Evolutionary conservation across 2,329 filamentous ascomycete species (phyloP), one percentile per base, ranked within the genome.

Genomic region (Coniochaeta sp.): DNA sequence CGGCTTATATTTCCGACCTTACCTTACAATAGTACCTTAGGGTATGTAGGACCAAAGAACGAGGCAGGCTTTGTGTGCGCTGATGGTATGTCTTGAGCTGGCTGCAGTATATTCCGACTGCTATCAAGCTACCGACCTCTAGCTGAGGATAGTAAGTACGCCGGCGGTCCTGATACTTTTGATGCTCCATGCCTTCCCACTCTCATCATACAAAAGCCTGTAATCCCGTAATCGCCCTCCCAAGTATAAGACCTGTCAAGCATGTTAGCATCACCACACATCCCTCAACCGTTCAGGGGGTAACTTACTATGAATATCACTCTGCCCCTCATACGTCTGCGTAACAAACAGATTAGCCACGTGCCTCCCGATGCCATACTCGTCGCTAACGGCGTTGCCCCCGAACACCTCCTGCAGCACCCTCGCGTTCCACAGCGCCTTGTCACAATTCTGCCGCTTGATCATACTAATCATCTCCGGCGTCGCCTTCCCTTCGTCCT

Each of bases 381-480:
- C 94, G 62, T 99, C 94, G 64, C 91, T 96, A 48, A 94, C 90
- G n/a, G 94, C 94, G 65, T 99, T 99, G 27, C 94, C 94, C 53
- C 94, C 94, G 72, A 99, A 96, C 20, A 99, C 82, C 73, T 99
- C 94, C 70, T 99, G 94, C 55, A 99, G 74, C 65, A 78, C 74
- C 58, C 94, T 79, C 18, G 91, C 84, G 58, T 92, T 91, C 27
- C 81, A 74, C 61, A 99, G 74, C 14, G 94, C 94, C 50, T 86
- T 77, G 70, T 99, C 94, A 69, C 94, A 99, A 71, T 99, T 99
- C 73, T 97, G 91, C 59, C 94, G 79, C 80, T 99, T 99, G 66
- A 97, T 85, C 89, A 99, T 81, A 67, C 81, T 85, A 63, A 99
- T 95, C 92, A 97, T 97, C 74, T 99, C 94, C 6, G 94, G 91